Conservation (phyloP, 1,284 basidiomycete species). For the Athelia psychrophila region DNA sequence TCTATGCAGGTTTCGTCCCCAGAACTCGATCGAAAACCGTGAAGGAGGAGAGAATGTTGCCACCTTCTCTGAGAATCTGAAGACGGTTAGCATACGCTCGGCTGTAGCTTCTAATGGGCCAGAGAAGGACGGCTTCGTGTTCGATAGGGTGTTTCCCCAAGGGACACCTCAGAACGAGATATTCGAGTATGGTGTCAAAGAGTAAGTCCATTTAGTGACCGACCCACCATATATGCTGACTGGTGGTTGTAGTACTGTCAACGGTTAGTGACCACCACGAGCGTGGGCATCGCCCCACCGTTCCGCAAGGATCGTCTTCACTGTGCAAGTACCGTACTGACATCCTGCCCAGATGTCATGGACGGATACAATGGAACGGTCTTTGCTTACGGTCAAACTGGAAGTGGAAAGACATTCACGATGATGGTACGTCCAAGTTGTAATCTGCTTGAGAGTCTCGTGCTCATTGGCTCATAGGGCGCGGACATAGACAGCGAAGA, state of each 20-base stretch:
- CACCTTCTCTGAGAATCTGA: conserved; percentile 82
- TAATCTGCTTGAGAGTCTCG: conserved; percentile 1
- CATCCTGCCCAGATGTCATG: conserved; percentile 80
- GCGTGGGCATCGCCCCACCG: background rate
- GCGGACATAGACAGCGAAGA: conserved; percentile 94
- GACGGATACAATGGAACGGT: conserved; percentile 99
- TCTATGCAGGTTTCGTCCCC: conserved; percentile 86
- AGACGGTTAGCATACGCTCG: conserved; percentile 80
- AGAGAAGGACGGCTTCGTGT: conserved; percentile 93
- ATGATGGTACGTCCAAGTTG: conserved; percentile 77
- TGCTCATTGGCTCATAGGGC: conserved; percentile 54
- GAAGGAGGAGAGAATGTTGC: conserved; percentile 93
- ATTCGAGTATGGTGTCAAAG: conserved; percentile 98
- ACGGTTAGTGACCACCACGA: conserved; percentile 45
- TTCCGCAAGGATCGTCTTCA: background rate
- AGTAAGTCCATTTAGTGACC: conserved; percentile 51
- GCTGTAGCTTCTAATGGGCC: conserved; percentile 66
- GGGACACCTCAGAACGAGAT: conserved; percentile 91
- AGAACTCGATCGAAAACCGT: conserved; percentile 88
- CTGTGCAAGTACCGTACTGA: background rate
- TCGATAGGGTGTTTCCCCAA: conserved; percentile 97
- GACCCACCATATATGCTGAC: background rate
- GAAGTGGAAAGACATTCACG: conserved; percentile 95
- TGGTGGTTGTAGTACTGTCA: conserved; percentile 58
- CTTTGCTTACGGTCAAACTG: conserved; percentile 99